phyloP scores from a whole-genome alignment of 1,284 basidiomycete species.

The Ustilago bromivora region DNA sequence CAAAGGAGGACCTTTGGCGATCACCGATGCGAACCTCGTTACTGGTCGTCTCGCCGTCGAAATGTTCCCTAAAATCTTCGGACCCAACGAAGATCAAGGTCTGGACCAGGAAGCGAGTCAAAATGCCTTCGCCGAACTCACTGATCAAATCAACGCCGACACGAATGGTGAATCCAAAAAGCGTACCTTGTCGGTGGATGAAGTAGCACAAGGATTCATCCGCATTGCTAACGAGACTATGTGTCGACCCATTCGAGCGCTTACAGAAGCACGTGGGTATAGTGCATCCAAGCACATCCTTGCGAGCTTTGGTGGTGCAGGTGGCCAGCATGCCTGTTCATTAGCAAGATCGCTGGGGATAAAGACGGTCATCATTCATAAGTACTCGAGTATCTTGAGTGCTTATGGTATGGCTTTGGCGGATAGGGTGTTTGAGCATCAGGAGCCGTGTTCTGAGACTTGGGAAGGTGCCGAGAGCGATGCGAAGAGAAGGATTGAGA shows the following conservation, averaged over 20 bases:
- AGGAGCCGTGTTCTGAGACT: conserved; percentile 85
- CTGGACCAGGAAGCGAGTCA: conserved; percentile 77
- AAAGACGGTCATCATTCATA: conserved; percentile 84
- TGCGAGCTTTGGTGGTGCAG: conserved; percentile 89
- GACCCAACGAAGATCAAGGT: conserved; percentile 83
- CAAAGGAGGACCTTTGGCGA: conserved; percentile 67
- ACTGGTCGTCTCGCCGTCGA: conserved; percentile 66
- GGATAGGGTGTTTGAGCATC: conserved; percentile 80
- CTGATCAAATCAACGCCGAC: conserved; percentile 77
- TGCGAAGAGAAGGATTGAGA: conserved; percentile 29
- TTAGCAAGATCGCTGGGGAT: conserved; percentile 86
- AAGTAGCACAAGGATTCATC: conserved; percentile 82
- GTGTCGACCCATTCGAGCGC: conserved; percentile 88
- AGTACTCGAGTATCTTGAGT: conserved; percentile 86
- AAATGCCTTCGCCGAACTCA: conserved; percentile 77
- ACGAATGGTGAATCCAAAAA: conserved; percentile 69
- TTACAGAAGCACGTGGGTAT: conserved; percentile 90
- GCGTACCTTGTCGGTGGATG: conserved; percentile 76
- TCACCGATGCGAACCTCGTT: conserved; percentile 69
- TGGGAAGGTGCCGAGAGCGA: conserved; percentile 67
- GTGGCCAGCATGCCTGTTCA: conserved; percentile 91
- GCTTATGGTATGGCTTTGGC: conserved; percentile 90
- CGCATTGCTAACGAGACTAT: conserved; percentile 73
- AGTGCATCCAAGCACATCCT: conserved; percentile 88
- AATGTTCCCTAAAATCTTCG: conserved; percentile 86